Percentiles rank a stretch among this genome's conserved stretches.
Conservation (phyloP, 2,329 filamentous ascomycete species). For the Cadophora malorum region DNA sequence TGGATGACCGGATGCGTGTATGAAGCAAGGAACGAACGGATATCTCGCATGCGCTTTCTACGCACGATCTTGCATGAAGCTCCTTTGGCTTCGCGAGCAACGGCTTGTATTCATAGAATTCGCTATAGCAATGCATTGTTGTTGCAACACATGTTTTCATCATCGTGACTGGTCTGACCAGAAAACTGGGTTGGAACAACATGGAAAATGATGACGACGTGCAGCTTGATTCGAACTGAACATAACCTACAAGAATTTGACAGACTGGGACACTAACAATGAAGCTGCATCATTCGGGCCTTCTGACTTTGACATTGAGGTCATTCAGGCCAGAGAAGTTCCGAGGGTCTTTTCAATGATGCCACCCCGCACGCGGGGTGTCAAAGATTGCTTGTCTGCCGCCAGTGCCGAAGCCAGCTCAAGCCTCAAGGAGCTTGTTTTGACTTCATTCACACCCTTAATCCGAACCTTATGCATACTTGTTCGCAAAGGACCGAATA, state of each 20-base stretch:
- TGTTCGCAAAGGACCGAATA: not conserved
- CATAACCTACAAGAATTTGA: not conserved
- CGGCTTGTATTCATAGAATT: constrained; percentile 18
- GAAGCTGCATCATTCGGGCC: constrained; percentile 1
- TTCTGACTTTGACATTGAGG: not conserved
- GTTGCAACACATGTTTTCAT: not conserved
- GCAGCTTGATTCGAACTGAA: not conserved
- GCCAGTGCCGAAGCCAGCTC: not conserved
- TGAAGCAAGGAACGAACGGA: constrained; percentile 20
- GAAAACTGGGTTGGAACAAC: not conserved
- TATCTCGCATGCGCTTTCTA: constrained; percentile 17
- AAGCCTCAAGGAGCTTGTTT: constrained; percentile 9
- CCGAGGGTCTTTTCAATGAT: not conserved
- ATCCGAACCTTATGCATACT: constrained; percentile 6
- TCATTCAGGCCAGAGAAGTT: not conserved
- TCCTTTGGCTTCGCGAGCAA: constrained; percentile 14
- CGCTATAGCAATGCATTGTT: constrained; percentile 18
- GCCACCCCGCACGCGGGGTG: constrained; percentile 1
- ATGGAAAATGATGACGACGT: too few species aligned
- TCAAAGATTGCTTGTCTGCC: not conserved
- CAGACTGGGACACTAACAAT: not conserved
- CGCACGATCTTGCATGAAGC: constrained; percentile 21
- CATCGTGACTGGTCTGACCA: not conserved
- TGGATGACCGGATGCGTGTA: constrained; percentile 22
- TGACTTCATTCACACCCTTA: constrained; percentile 18